Evolutionary conservation across 768 basidiomycete species (phyloP), one percentile per base, ranked within the genome.

Genomic region (Mycena pura): DNA sequence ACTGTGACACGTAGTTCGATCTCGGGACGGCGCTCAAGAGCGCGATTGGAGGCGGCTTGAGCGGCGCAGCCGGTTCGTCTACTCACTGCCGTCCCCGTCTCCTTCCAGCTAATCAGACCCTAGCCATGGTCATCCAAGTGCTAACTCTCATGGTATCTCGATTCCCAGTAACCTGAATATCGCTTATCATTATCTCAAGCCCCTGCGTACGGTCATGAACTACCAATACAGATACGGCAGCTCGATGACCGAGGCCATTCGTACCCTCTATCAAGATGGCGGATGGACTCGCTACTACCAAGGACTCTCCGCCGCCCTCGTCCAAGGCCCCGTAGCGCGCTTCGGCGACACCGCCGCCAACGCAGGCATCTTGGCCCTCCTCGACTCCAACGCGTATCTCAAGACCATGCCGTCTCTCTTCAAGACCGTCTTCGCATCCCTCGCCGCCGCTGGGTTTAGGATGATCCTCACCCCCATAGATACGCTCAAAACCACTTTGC

Each of bases 341-440:
- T 98, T 99, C 72, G 95, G 95, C 0, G 96, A 99, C 74, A 98
- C 96, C 3, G 94, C 94, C 1, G 93, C 96, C 21, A 97, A 98
- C 71, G 93, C 84, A 0, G 96, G 95, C 9, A 94, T 97, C 60
- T 82, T 96, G 21, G 95, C 94, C 1, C 81, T 98, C 3, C 80
- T 98, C 24, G 75, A 89, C 58, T 89, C 88, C 5, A 91, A 97
- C 72, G 75, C 85, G 0, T 90, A 87, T 67, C 83, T 93, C 78
- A 85, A 76, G 64, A 72, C 78, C 21, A 80, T 93, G 10, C 92
- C 91, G 0, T 65, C 78, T 1, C 76, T 83, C 24, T 70, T 92
- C 70, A 90, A 97, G 78, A 93, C 95, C 0, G 72, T 88, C 17
- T 93, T 93, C 65, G 93, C 91, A 0, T 88, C 86, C 3, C 55